Evolutionary conservation across 2,329 filamentous ascomycete genomes (phyloP), one percentile per base, ranked within the genome.

Genomic region (Tolypocladium cylindrosporum): DNA sequence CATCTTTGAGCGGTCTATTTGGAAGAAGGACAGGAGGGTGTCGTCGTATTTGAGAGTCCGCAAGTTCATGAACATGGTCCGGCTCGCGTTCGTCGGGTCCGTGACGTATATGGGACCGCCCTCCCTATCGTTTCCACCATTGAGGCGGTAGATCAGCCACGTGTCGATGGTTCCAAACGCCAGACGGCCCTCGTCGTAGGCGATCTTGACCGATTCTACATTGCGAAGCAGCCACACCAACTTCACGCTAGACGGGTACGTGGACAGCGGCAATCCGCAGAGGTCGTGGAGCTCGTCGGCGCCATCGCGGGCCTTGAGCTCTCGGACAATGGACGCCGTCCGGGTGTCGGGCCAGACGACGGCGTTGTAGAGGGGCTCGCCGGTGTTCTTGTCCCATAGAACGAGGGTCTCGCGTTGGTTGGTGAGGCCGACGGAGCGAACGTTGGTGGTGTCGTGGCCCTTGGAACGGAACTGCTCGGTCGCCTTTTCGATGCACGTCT

Each of bases 21-120:
- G 83, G 73, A 96, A 96, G 75, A 95, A 96, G 31, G 84, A 75
- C 34, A 96, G 76, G 34, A 96, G 80, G 45, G 79, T 79, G 58
- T 91, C 84, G 69, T 93, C 90, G 72, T 96, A 96, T 66, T 91
- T 72, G 59, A 91, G 79, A 13, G 86, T 92, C 65, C 85, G 81
- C 57, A 96, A 79, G 74, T 96, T 91, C 87, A 96, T 92, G 73
- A 96, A 94, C 91, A 96, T 95, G 60, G 91, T 96, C 67, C 91
- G 80, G 56, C 89, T 93, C 24, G 91, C 91, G 70, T 96, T 96
- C 60, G 89, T 91, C 54, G 87, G 85, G 71, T 96, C 91, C 0
- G 91, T 94, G 59, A 96, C 90, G 68, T 90, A 86, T 50, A 91
- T 73, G 54, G 84, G 81, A 19, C 67, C 67, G n/a, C 64, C 69